Evolutionary conservation across 208 protist species (phyloP).

Genomic region (Endotrypanum monterogeii): DNA sequence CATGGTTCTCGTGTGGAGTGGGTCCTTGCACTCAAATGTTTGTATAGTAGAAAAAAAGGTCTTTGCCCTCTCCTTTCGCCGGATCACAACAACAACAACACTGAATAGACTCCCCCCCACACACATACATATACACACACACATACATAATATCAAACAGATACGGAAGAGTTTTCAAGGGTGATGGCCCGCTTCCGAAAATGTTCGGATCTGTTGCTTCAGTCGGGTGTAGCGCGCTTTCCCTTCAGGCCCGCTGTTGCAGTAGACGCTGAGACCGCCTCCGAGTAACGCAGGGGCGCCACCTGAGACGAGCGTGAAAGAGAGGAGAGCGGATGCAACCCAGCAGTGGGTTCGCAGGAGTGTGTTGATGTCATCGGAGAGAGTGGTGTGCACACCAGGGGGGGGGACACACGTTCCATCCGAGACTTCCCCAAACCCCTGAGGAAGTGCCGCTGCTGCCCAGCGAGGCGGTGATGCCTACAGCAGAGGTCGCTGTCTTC

Average conservation of each 20-base stretch:
- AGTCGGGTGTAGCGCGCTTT: constrained; percentile 38
- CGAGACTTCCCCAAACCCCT: constrained; percentile 7
- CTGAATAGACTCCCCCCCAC: not conserved
- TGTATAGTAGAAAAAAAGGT: too few relatives aligned
- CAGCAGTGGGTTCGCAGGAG: constrained; percentile 28
- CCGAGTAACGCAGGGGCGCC: constrained; percentile 50
- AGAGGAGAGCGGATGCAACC: constrained; percentile 15
- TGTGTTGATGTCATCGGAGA: constrained; percentile 51
- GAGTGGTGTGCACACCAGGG: not conserved
- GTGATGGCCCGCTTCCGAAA: constrained; percentile 1
- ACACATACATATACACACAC: not conserved
- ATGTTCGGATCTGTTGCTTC: constrained; percentile 40
- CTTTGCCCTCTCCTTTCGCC: not conserved
- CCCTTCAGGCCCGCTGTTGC: constrained; percentile 26
- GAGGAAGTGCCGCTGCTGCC: constrained; percentile 5
- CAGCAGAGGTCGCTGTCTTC: not conserved
- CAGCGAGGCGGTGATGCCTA: not conserved
- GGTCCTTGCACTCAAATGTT: too few relatives aligned
- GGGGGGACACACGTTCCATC: not conserved
- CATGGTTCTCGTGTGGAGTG: too few relatives aligned
- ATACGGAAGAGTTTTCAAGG: not conserved
- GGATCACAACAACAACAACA: not conserved
- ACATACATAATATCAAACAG: not conserved
- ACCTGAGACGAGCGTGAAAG: constrained; percentile 41
- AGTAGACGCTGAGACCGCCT: constrained; percentile 28